Conservation (phyloP, 2,329 filamentous ascomycete species). For the Pseudopithomyces maydicus region DNA sequence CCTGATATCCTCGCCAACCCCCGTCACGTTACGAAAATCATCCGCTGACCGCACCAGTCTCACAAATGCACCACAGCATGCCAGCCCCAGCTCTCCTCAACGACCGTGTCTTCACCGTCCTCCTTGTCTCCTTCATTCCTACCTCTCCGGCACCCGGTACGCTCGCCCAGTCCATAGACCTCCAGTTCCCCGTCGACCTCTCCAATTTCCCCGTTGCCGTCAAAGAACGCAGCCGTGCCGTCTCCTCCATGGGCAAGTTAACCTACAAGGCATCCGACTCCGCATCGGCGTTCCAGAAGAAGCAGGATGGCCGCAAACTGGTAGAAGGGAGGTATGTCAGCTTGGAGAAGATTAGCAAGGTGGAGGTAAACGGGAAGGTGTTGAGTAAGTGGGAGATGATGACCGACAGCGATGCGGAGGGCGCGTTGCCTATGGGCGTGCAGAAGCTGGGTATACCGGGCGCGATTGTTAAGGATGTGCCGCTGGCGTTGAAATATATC, state of each 20-base stretch:
- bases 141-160: slow-evolving; percentile 21
- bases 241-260: slow-evolving; percentile 8
- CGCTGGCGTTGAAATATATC: slow-evolving; percentile 21
- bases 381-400: slow-evolving; percentile 72
- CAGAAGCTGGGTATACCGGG: slow-evolving; percentile 67
- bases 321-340: slow-evolving; percentile 67
- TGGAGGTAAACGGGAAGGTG: background rate
- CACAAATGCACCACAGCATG: slow-evolving; percentile 70
- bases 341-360: slow-evolving; percentile 61
- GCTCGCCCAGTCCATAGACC: slow-evolving; percentile 51
- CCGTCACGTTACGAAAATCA: background rate
- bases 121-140: slow-evolving; percentile 58
- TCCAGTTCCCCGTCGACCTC: slow-evolving; percentile 60
- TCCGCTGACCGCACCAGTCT: slow-evolving; percentile 45
- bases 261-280: slow-evolving; percentile 11
- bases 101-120: slow-evolving; percentile 68
- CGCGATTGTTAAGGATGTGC: slow-evolving; percentile 23
- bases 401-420: slow-evolving; percentile 73
- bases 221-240: slow-evolving; percentile 19
- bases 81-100: slow-evolving; percentile 57
- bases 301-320: slow-evolving; percentile 51
- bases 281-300: slow-evolving; percentile 26
- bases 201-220: slow-evolving; percentile 42
- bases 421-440: slow-evolving; percentile 67
- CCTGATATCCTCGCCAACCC: background rate